Percentiles rank a stretch among this genome's conserved stretches.
Conservation (phyloP, 129 eudicot genomes). For the Scalesia atractyloides region DNA sequence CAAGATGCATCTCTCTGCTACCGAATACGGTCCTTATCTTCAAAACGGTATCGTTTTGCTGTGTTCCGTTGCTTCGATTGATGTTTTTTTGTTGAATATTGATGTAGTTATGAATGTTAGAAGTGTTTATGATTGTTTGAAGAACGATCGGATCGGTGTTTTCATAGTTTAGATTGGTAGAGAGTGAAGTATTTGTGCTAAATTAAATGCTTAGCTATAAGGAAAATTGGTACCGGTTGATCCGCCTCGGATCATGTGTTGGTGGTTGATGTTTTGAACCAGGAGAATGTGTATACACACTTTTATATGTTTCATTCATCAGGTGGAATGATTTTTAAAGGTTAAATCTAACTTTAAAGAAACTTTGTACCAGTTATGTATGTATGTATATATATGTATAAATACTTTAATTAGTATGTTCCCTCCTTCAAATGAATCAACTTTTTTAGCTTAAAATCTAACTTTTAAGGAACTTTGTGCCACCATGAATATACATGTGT, state of each 20-base stretch:
- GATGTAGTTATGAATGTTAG: not conserved
- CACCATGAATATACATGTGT: too few species aligned
- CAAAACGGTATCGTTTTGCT: conserved; percentile 61
- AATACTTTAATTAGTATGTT: not conserved
- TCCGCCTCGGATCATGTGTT: not conserved
- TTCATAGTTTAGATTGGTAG: not conserved
- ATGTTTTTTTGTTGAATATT: not conserved
- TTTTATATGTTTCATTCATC: not conserved
- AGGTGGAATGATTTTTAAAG: not conserved
- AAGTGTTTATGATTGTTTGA: not conserved
- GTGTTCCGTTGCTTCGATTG: not conserved
- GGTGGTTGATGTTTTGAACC: conserved; percentile 14
- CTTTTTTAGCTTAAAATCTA: not conserved
- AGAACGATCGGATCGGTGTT: not conserved
- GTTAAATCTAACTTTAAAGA: not conserved
- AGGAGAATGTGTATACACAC: conserved; percentile 7
- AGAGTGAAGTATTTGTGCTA: conserved; percentile 16
- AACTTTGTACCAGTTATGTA: not conserved
- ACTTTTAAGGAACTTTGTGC: not conserved
- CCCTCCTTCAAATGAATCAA: not conserved
- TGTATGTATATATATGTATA: too few species aligned
- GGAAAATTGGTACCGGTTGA: not conserved
- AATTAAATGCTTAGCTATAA: conserved; percentile 9
- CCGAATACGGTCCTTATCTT: conserved; percentile 94
- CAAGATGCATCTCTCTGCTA: conserved; percentile 96